These are phyloP conservation scores for Amesomyces nigricolor DNA, from an alignment of 2,329 filamentous ascomycete genomes.

Conservation along the genomic window DNA sequence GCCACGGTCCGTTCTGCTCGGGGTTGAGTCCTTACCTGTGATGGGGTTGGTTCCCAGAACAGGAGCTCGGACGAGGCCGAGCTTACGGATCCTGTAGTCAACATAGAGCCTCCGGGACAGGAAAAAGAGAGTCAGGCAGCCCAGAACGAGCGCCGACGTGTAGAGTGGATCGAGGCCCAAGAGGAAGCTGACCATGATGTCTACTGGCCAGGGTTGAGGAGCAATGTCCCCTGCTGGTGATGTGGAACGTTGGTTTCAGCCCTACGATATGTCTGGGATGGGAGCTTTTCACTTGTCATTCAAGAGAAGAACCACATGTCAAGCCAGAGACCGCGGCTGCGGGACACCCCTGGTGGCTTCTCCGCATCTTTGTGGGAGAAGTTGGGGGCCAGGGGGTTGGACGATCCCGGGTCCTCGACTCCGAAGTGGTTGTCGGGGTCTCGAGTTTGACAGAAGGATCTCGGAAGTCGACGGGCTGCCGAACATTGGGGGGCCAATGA, in stretches of 20 bases:
- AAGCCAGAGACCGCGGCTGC: not conserved
- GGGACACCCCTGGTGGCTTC: not conserved
- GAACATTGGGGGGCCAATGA: no score
- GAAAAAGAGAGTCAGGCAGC: constrained; percentile 19
- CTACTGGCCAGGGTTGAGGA: no score
- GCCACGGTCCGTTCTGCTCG: no score
- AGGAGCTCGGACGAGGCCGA: constrained; percentile 32
- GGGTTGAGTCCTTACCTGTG: constrained; percentile 25
- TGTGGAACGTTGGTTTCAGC: no score
- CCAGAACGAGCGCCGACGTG: constrained; percentile 8
- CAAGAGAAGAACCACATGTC: not conserved
- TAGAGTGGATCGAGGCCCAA: constrained; percentile 4
- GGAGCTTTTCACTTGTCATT: not conserved
- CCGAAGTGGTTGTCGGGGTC: no score
- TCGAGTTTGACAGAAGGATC: no score
- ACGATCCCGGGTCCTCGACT: not conserved
- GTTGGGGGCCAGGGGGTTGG: not conserved
- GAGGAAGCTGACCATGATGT: constrained; percentile 15
- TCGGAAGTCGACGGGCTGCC: no score
- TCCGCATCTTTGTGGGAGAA: not conserved
- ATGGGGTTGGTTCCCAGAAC: constrained; percentile 33
- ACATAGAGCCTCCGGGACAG: constrained; percentile 24
- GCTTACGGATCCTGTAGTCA: constrained; percentile 29
- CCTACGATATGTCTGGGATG: no score
- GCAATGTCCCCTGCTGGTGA: no score